phyloP scores from a whole-genome alignment of 441 rosid species.

The Capsella rubella region DNA sequence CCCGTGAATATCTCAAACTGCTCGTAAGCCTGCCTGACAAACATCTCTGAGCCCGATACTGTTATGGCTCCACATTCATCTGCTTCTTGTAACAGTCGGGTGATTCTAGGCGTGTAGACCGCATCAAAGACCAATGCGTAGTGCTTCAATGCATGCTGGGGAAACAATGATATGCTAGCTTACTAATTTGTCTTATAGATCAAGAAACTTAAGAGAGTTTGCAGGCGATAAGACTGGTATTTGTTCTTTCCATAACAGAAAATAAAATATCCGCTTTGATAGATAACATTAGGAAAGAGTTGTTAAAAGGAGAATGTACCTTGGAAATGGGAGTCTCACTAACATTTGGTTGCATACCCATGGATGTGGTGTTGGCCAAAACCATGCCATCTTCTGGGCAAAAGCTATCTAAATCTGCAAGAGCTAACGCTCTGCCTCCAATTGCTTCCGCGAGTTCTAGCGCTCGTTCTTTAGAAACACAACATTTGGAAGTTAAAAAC shows the following conservation, averaged over 20 bases:
- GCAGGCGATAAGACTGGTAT: not conserved
- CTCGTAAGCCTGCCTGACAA: conserved; percentile 87
- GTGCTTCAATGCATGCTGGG: conserved; percentile 69
- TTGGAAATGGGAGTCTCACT: conserved; percentile 70
- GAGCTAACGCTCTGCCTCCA: conserved; percentile 67
- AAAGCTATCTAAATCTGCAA: conserved; percentile 57
- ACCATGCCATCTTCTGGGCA: conserved; percentile 72
- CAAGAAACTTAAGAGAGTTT: not conserved
- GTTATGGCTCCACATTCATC: conserved; percentile 72
- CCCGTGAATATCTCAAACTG: conserved; percentile 90
- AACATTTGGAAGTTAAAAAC: conserved; percentile 24
- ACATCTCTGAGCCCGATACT: conserved; percentile 89
- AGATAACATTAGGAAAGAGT: conserved; percentile 5
- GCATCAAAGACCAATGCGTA: conserved; percentile 89
- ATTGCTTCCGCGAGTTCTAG: conserved; percentile 59
- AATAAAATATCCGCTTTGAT: not conserved
- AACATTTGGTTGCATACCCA: conserved; percentile 78
- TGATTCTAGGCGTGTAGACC: conserved; percentile 83
- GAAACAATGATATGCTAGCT: conserved; percentile 21
- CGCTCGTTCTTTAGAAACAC: conserved; percentile 59
- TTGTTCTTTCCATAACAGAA: conserved; percentile 4
- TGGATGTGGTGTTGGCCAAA: conserved; percentile 76
- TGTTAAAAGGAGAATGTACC: conserved; percentile 46
- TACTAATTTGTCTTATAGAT: conserved; percentile 13
- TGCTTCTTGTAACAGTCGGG: conserved; percentile 85